phyloP scores from a whole-genome alignment of 257 asterid species.

The Cynanchum wilfordii region DNA sequence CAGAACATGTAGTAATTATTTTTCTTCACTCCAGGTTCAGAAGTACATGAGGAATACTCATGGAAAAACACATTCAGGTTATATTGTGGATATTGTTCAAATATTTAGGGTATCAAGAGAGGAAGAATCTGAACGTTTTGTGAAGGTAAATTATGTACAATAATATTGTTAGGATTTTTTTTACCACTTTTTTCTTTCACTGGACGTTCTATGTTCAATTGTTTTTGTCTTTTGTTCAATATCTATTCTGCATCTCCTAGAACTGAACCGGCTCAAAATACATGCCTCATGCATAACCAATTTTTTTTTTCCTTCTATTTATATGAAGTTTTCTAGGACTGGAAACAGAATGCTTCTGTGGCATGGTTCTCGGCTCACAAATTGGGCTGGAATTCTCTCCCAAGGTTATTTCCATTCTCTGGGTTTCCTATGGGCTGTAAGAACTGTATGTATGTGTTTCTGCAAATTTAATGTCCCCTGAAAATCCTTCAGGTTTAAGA shows the following conservation, averaged over 20 bases:
- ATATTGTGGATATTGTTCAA: slow-evolving; percentile 62
- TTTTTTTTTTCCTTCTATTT: too few species aligned
- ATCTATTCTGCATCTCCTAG: neutral
- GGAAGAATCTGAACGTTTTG: slow-evolving; percentile 65
- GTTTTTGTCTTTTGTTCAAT: neutral
- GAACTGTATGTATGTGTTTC: neutral
- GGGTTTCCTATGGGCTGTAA: neutral
- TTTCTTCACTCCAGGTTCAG: slow-evolving; percentile 54
- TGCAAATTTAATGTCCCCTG: slow-evolving; percentile 7
- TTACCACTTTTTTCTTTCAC: neutral
- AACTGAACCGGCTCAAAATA: neutral
- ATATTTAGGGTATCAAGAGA: slow-evolving; percentile 75
- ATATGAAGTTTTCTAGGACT: slow-evolving; percentile 47
- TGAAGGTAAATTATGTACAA: slow-evolving; percentile 40
- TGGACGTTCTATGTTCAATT: neutral
- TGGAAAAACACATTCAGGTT: slow-evolving; percentile 76
- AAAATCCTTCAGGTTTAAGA: slow-evolving; percentile 61
- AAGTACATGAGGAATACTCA: slow-evolving; percentile 79
- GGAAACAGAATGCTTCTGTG: slow-evolving; percentile 90
- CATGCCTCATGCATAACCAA: slow-evolving; percentile 10
- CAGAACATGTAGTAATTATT: too few species aligned
- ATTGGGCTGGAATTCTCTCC: slow-evolving; percentile 92
- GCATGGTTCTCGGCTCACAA: slow-evolving; percentile 96
- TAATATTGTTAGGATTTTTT: neutral
- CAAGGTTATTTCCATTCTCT: slow-evolving; percentile 48